phyloP scores from a whole-genome alignment of 257 asterid genomes.

The Eustoma russellianum region DNA sequence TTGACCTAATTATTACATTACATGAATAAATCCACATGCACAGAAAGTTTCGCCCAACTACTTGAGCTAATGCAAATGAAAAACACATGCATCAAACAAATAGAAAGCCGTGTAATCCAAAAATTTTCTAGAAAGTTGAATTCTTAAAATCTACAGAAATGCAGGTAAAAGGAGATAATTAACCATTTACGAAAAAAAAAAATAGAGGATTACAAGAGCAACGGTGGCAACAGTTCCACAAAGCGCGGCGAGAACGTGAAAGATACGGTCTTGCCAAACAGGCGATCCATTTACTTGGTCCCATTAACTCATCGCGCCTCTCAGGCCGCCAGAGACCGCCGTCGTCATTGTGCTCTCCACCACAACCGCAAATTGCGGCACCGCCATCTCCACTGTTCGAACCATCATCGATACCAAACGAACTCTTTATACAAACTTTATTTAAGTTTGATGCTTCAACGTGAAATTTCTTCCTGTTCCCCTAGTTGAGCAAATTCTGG shows the following conservation, averaged over 20 bases:
- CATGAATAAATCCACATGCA: no score
- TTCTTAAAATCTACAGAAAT: neutral
- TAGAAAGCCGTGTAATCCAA: neutral
- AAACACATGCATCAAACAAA: neutral
- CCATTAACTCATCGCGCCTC: constrained; percentile 74
- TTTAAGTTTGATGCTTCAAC: no score
- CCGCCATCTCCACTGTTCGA: constrained; percentile 29
- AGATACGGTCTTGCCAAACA: constrained; percentile 80
- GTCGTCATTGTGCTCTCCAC: constrained; percentile 1
- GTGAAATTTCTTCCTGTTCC: no score
- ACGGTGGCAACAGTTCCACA: constrained; percentile 65
- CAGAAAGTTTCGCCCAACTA: no score
- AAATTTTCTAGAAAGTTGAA: neutral
- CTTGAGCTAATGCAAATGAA: no score
- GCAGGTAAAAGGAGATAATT: neutral
- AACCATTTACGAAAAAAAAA: neutral
- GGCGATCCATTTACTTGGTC: constrained; percentile 49
- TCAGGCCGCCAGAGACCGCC: constrained; percentile 49
- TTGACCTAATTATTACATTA: no score
- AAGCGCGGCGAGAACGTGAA: constrained; percentile 55
- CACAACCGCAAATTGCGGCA: constrained; percentile 27
- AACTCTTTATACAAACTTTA: no score
- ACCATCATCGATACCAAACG: constrained; percentile 15
- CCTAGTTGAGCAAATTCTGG: no score
- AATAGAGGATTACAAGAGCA: constrained; percentile 52